Percentiles rank a stretch among this genome's conserved stretches.
These are phyloP conservation scores for Podospora bellae-mahoneyi DNA, from an alignment of 495 filamentous ascomycete species.

Conservation along the genomic window DNA sequence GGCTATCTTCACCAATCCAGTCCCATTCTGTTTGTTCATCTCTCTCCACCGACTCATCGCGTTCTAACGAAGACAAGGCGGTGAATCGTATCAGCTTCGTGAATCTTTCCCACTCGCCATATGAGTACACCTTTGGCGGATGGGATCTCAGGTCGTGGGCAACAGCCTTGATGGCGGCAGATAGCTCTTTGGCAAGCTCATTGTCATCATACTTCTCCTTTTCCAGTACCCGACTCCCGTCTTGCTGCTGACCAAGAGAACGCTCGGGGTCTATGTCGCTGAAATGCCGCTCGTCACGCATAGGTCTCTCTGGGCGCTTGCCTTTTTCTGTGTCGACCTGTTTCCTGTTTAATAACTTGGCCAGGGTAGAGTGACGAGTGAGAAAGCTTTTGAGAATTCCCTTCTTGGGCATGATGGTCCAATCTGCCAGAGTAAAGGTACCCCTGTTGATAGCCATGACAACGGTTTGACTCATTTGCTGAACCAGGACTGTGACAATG, in stretches of 20 bases:
- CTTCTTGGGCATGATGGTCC: conserved; percentile 61
- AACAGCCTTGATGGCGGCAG: conserved; percentile 56
- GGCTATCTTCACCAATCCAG: conserved; percentile 66
- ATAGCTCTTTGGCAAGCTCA: conserved; percentile 58
- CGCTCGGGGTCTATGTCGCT: not conserved
- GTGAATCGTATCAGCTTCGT: conserved; percentile 45
- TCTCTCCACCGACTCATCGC: conserved; percentile 14
- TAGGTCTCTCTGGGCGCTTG: not conserved
- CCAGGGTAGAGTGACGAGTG: conserved; percentile 26
- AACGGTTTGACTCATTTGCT: conserved; percentile 66
- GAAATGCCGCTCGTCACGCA: not conserved
- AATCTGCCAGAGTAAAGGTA: conserved; percentile 61
- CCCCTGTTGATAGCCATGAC: conserved; percentile 59
- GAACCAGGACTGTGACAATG: conserved; percentile 70
- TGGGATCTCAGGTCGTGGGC: conserved; percentile 53
- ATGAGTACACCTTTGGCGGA: conserved; percentile 60
- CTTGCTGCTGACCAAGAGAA: conserved; percentile 5
- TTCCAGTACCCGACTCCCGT: not conserved
- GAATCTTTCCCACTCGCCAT: conserved; percentile 69
- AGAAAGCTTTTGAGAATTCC: conserved; percentile 36
- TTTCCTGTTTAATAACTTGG: conserved; percentile 20
- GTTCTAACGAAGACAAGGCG: conserved; percentile 9
- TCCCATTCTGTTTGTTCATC: conserved; percentile 56
- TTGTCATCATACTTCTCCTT: conserved; percentile 41
- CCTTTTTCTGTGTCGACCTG: conserved; percentile 17